Evolutionary conservation across 2,329 filamentous ascomycete genomes (phyloP).

Genomic region (Samsoniella hepiali): DNA sequence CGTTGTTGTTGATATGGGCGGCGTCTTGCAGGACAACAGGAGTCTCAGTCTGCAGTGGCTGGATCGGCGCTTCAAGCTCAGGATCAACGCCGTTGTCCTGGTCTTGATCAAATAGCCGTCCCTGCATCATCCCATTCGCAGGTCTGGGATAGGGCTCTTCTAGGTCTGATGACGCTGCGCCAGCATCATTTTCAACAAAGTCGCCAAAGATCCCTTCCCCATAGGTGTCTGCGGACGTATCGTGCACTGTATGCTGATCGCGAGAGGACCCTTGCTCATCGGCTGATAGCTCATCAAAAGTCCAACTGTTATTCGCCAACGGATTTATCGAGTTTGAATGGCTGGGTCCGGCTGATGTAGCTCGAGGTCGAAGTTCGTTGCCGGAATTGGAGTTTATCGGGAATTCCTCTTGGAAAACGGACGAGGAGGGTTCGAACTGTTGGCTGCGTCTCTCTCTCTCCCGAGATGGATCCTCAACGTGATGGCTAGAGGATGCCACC

Average conservation of each 20-base stretch:
- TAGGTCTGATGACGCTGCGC: not conserved
- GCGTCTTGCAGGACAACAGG: constrained; percentile 18
- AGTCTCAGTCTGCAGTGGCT: not conserved
- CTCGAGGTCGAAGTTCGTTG: constrained; percentile 42
- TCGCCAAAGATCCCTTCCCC: not conserved
- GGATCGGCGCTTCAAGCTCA: not conserved
- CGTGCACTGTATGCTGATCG: not conserved
- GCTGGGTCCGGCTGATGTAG: constrained; percentile 56
- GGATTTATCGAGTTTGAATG: constrained; percentile 44
- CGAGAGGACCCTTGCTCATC: constrained; percentile 9
- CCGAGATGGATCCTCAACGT: not conserved
- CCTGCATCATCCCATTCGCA: not conserved
- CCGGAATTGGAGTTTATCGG: constrained; percentile 8
- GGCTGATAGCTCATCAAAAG: constrained; percentile 44
- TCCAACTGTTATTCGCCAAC: constrained; percentile 60
- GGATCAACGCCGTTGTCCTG: not conserved
- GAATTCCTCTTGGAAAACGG: constrained; percentile 13
- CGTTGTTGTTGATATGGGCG: constrained; percentile 9
- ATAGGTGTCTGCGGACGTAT: not conserved
- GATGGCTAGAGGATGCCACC: not conserved
- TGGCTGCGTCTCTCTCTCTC: not conserved
- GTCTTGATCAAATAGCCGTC: not conserved
- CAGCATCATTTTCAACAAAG: not conserved
- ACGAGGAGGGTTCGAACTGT: not conserved
- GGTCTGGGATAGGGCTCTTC: not conserved